Evolutionary conservation across 2,329 filamentous ascomycete genomes (phyloP).

Genomic region (Fusarium nanum): DNA sequence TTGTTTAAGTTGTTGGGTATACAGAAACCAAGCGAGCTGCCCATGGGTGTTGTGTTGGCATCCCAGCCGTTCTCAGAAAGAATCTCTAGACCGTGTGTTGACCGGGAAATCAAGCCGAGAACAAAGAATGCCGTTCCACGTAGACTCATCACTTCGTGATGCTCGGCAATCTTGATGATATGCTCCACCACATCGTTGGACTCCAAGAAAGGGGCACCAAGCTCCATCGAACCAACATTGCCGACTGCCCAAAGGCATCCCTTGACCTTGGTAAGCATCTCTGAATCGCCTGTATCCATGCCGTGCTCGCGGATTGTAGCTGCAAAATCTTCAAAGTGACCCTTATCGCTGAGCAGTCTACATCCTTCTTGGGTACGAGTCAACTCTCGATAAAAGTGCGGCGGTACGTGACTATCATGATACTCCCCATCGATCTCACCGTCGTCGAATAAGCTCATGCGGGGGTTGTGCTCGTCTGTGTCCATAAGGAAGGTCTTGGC

Average conservation of each 20-base stretch:
- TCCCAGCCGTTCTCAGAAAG: conserved; percentile 93
- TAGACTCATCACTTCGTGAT: conserved; percentile 89
- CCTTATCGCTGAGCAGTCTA: conserved; percentile 87
- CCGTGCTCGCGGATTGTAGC: conserved; percentile 88
- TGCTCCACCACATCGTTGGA: conserved; percentile 87
- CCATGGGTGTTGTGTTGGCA: conserved; percentile 84
- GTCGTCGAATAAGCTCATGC: conserved; percentile 69
- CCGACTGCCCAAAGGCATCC: conserved; percentile 97
- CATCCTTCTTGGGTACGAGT: conserved; percentile 94
- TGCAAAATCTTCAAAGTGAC: conserved; percentile 95
- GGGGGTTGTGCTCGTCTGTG: conserved; percentile 67
- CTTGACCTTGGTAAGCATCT: conserved; percentile 92
- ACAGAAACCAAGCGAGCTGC: conserved; percentile 87
- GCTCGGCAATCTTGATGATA: conserved; percentile 89
- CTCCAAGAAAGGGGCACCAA: conserved; percentile 93
- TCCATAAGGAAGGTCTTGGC: conserved; percentile 83
- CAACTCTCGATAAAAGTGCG: conserved; percentile 96
- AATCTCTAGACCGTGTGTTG: conserved; percentile 91
- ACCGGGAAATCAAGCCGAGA: conserved; percentile 89
- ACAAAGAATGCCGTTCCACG: conserved; percentile 98
- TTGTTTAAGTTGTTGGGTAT: conserved; percentile 82
- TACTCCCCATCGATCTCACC: conserved; percentile 66
- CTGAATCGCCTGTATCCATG: conserved; percentile 84
- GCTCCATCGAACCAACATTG: conserved; percentile 97
- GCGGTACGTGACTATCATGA: conserved; percentile 80